Evolutionary conservation across 2,329 filamentous ascomycete genomes (phyloP).

Genomic region (Hirsutella minnesotensis): DNA sequence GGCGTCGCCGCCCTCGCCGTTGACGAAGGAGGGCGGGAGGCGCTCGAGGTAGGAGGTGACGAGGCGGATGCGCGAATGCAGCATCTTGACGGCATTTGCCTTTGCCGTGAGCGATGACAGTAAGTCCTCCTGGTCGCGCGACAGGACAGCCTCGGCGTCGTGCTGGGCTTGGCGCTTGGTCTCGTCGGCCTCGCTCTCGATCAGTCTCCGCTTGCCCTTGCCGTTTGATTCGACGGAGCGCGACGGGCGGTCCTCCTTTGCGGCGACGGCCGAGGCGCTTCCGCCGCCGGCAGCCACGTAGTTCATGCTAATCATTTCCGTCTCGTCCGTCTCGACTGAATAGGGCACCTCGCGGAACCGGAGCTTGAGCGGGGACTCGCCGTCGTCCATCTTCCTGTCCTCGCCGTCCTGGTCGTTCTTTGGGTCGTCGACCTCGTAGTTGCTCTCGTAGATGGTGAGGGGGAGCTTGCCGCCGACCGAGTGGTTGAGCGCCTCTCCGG

Average conservation of each 20-base stretch:
- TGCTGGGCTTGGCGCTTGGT: slow-evolving; percentile 20
- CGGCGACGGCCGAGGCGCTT: slow-evolving; percentile 54
- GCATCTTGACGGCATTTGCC: slow-evolving; percentile 86
- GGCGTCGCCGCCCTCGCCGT: slow-evolving; percentile 29
- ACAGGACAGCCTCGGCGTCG: slow-evolving; percentile 29
- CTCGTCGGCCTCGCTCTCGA: slow-evolving; percentile 18
- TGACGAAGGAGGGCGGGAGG: slow-evolving; percentile 54
- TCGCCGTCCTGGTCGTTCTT: slow-evolving; percentile 38
- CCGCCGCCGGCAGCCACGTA: slow-evolving; percentile 79
- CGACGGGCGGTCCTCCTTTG: slow-evolving; percentile 29
- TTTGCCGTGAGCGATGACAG: slow-evolving; percentile 67
- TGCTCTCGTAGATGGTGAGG: slow-evolving; percentile 81
- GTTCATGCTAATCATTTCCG: slow-evolving; percentile 95
- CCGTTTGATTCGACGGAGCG: slow-evolving; percentile 34
- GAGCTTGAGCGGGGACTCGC: slow-evolving; percentile 43
- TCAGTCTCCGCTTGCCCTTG: slow-evolving; percentile 38
- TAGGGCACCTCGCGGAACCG: slow-evolving; percentile 78
- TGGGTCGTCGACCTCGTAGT: slow-evolving; percentile 57
- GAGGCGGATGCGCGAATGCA: slow-evolving; percentile 64
- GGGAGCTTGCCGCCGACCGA: slow-evolving; percentile 70
- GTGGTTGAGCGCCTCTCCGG: slow-evolving; percentile 40
- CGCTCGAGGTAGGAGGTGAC: slow-evolving; percentile 66
- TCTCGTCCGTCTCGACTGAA: slow-evolving; percentile 84
- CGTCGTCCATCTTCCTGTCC: slow-evolving; percentile 62
- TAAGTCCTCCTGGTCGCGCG: slow-evolving; percentile 48